Conservation (phyloP, 768 basidiomycete species). For the Omphalotus guepiniiformis region DNA sequence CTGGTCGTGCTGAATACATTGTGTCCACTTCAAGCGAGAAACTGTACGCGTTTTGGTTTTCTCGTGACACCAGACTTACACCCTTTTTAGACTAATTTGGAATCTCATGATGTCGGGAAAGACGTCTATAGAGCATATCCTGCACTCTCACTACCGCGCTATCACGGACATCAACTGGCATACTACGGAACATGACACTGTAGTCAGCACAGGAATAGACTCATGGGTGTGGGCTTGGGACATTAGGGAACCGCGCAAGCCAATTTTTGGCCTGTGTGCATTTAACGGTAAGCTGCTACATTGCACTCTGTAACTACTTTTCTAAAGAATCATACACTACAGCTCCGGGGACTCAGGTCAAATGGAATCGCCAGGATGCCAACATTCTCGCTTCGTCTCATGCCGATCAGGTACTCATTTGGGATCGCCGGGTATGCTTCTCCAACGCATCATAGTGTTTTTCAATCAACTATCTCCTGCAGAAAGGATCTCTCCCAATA, state of each 20-base stretch:
- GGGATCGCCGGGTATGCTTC: conserved; percentile 79
- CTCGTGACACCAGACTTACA: no score
- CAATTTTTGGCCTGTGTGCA: conserved; percentile 63
- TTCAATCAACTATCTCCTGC: conserved; percentile 1
- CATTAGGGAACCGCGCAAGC: conserved; percentile 62
- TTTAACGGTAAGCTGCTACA: conserved; percentile 35
- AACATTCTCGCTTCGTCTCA: conserved; percentile 90
- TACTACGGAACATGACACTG: conserved; percentile 74
- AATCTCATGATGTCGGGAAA: conserved; percentile 74
- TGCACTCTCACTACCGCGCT: conserved; percentile 88
- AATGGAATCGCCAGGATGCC: conserved; percentile 89
- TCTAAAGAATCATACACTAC: background rate
- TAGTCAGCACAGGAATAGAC: conserved; percentile 90
- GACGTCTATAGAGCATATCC: conserved; percentile 78
- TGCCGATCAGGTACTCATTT: conserved; percentile 80
- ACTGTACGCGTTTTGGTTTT: conserved; percentile 57
- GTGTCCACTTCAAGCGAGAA: conserved; percentile 88
- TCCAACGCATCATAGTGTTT: background rate
- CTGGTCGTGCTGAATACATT: conserved; percentile 69
- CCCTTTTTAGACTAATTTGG: conserved; percentile 94
- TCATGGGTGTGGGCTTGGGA: conserved; percentile 97
- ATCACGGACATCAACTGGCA: conserved; percentile 99
- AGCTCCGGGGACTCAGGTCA: conserved; percentile 93
- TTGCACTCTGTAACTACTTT: no score
- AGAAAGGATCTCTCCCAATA: conserved; percentile 89